These are phyloP conservation scores for Sarocladium strictum DNA, from an alignment of 2,329 filamentous ascomycete genomes.

Conservation along the genomic window DNA sequence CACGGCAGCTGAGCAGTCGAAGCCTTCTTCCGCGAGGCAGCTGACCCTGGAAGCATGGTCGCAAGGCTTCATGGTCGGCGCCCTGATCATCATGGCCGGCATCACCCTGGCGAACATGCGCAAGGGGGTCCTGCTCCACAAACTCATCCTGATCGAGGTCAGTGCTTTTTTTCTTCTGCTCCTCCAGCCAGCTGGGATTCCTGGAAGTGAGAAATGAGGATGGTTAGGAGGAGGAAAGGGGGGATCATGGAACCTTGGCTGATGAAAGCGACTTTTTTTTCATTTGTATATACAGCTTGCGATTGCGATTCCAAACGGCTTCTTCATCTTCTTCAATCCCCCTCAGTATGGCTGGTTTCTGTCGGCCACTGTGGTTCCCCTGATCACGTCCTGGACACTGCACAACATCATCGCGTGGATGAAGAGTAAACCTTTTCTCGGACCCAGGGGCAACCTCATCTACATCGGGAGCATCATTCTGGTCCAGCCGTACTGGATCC, in stretches of 20 bases:
- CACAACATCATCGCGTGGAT: slow-evolving; percentile 65
- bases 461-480: slow-evolving; percentile 55
- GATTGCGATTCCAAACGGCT: slow-evolving; percentile 51
- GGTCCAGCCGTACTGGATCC: slow-evolving; percentile 57
- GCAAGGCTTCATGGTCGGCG: slow-evolving; percentile 42
- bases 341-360: slow-evolving; percentile 59
- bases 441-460: slow-evolving; percentile 39
- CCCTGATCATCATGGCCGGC: slow-evolving; percentile 40
- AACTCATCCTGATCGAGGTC: slow-evolving; percentile 43
- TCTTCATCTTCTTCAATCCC: slow-evolving; percentile 48
- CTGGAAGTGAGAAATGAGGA: too few relatives aligned
- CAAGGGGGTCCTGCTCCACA: slow-evolving; percentile 38
- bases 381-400: slow-evolving; percentile 57
- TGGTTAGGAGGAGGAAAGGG: too few relatives aligned
- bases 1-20: neutral
- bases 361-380: slow-evolving; percentile 51
- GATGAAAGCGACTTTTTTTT: too few relatives aligned
- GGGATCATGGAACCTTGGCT: too few relatives aligned
- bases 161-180: slow-evolving; percentile 5
- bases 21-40: neutral
- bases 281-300: too few relatives aligned
- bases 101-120: slow-evolving; percentile 46
- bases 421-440: slow-evolving; percentile 57
- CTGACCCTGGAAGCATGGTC: slow-evolving; percentile 40
- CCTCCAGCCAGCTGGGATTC: neutral